phyloP scores from a whole-genome alignment of 2,329 filamentous ascomycete species.

The Endoconidiophora laricicola region DNA sequence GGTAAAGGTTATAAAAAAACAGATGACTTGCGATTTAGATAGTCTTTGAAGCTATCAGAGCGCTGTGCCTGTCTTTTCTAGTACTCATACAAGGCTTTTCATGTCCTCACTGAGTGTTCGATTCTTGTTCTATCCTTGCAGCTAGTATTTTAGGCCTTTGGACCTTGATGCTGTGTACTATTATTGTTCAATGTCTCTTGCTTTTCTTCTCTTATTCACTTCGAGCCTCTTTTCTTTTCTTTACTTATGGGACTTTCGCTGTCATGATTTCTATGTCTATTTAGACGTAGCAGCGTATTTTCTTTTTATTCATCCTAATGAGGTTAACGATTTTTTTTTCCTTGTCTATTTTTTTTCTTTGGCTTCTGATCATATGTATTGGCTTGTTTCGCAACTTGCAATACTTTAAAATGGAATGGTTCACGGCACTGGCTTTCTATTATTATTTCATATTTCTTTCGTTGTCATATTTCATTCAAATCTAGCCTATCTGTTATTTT shows the following conservation, averaged over 20 bases:
- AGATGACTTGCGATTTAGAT: not conserved
- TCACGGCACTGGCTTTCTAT: constrained; percentile 1
- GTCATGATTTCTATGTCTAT: not conserved
- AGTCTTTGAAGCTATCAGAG: constrained; percentile 5
- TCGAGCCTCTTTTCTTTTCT: not conserved
- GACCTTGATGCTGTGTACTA: not conserved
- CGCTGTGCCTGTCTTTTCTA: not conserved
- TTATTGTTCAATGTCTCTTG: constrained; percentile 4
- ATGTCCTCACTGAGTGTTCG: not conserved
- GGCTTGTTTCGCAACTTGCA: no score
- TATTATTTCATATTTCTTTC: not conserved
- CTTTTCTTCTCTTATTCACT: not conserved
- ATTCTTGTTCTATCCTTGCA: no score
- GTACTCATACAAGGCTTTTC: not conserved
- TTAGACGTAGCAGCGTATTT: not conserved
- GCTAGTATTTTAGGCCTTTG: no score
- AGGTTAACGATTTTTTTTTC: not conserved
- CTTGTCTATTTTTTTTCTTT: not conserved
- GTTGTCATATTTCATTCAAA: constrained; percentile 3
- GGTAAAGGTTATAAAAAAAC: constrained; percentile 18
- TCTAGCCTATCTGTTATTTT: not conserved
- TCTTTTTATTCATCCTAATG: not conserved
- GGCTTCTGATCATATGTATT: no score
- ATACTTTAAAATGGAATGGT: not conserved
- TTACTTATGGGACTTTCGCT: not conserved